Percentiles rank a stretch among this genome's conserved stretches.
phyloP scores from a whole-genome alignment of 2,329 filamentous ascomycete genomes.

The Clarireedia hainanense region DNA sequence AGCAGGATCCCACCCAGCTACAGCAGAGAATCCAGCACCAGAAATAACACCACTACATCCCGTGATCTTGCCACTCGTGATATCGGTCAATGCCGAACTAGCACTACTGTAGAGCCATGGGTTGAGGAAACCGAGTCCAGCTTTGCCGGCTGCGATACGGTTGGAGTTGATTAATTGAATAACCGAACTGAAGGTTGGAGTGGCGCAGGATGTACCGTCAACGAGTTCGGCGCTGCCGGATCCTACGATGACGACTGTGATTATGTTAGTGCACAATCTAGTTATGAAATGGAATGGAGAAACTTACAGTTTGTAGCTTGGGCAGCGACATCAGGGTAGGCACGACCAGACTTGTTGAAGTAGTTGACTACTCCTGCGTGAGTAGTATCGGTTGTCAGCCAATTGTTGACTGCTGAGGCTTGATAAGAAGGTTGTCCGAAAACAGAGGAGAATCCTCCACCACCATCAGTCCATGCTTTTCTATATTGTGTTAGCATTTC shows the following conservation, averaged over 20 bases:
- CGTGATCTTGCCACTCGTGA: constrained; percentile 31
- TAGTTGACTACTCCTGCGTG: constrained; percentile 36
- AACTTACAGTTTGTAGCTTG: constrained; percentile 46
- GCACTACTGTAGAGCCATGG: constrained; percentile 35
- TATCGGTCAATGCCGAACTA: constrained; percentile 34
- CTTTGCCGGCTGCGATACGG: constrained; percentile 42
- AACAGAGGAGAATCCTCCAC: constrained; percentile 37
- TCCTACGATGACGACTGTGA: constrained; percentile 31
- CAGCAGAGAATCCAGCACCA: constrained; percentile 1
- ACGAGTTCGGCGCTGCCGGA: constrained; percentile 32
- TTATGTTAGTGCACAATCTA: neutral
- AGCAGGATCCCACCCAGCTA: constrained; percentile 37
- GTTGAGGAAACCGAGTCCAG: constrained; percentile 36
- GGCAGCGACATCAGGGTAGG: constrained; percentile 44
- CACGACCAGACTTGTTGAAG: constrained; percentile 40
- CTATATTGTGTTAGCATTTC: neutral
- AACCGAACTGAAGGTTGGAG: constrained; percentile 49
- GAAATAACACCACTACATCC: constrained; percentile 30
- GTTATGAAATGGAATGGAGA: neutral
- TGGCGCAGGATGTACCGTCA: constrained; percentile 45
- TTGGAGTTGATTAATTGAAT: constrained; percentile 57
- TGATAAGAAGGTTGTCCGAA: constrained; percentile 37
- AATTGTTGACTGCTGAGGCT: constrained; percentile 32
- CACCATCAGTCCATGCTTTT: constrained; percentile 26
- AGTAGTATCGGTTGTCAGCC: constrained; percentile 40